A percentile compares a stretch with the other conserved stretches of the same genome.
Evolutionary conservation across 2,329 filamentous ascomycete genomes (phyloP).

Genomic region (Fusarium chlamydosporum): DNA sequence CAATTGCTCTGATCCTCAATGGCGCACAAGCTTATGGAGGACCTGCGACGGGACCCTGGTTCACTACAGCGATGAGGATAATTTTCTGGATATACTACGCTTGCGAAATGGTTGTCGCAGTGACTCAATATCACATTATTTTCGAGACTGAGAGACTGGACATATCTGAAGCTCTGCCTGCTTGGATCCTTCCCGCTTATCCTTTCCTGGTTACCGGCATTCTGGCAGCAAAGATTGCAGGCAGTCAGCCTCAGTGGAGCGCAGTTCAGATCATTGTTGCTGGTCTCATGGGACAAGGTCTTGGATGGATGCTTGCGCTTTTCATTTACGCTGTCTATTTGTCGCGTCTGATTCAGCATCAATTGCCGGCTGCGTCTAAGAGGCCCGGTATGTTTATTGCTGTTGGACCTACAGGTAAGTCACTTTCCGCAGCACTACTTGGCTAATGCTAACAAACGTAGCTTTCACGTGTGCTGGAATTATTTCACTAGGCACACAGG

Average conservation of each 20-base stretch:
- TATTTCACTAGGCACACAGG: slow-evolving; percentile 17
- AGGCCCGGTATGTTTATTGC: slow-evolving; percentile 27
- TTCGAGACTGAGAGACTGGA: slow-evolving; percentile 22
- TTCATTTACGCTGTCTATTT: slow-evolving; percentile 32
- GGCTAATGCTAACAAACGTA: not conserved
- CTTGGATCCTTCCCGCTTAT: slow-evolving; percentile 28
- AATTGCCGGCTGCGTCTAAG: not conserved
- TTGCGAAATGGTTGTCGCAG: slow-evolving; percentile 30
- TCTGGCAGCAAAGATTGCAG: slow-evolving; percentile 19
- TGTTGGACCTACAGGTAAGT: slow-evolving; percentile 26
- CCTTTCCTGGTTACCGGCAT: slow-evolving; percentile 32
- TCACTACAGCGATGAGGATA: slow-evolving; percentile 9
- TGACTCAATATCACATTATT: slow-evolving; percentile 20
- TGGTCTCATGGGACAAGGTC: slow-evolving; percentile 25
- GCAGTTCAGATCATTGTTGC: slow-evolving; percentile 27
- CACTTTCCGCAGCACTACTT: no score
- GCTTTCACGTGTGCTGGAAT: slow-evolving; percentile 21
- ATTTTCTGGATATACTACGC: slow-evolving; percentile 33
- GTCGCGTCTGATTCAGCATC: slow-evolving; percentile 27
- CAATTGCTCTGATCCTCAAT: slow-evolving; percentile 17
- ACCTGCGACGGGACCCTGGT: slow-evolving; percentile 15
- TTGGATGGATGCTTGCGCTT: slow-evolving; percentile 32
- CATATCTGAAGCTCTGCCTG: slow-evolving; percentile 20
- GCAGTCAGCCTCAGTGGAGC: slow-evolving; percentile 23
- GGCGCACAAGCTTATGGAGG: slow-evolving; percentile 32